Conservation (phyloP, 352 stramenopile species). For the Pythium brachiatum region DNA sequence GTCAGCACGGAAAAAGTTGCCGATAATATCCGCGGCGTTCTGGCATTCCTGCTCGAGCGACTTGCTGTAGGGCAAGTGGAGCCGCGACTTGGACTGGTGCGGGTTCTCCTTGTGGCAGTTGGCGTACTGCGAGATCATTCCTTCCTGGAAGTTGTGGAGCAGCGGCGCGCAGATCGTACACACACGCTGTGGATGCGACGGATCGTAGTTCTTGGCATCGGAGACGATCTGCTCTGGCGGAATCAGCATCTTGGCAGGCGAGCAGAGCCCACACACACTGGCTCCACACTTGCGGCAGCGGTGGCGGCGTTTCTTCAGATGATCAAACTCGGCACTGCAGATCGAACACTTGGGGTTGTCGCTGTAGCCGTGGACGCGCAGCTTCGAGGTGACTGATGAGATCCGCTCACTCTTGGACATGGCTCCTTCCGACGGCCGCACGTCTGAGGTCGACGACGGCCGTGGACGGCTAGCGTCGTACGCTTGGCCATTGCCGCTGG, state of each 20-base stretch:
- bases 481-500: not conserved
- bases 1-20: conserved; percentile 76
- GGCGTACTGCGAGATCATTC: conserved; percentile 65
- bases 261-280: conserved; percentile 67
- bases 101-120: conserved; percentile 85
- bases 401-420: conserved; percentile 13
- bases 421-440: conserved; percentile 13
- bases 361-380: conserved; percentile 39
- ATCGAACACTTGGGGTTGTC: conserved; percentile 72
- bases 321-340: conserved; percentile 76
- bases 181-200: conserved; percentile 68
- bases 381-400: conserved; percentile 27
- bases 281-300: conserved; percentile 74
- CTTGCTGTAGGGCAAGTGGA: conserved; percentile 72
- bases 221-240: conserved; percentile 57
- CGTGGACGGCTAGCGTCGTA: conserved; percentile 23
- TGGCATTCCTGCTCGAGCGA: conserved; percentile 77
- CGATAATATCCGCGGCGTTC: conserved; percentile 72
- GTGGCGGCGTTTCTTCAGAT: conserved; percentile 62
- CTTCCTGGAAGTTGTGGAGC: conserved; percentile 70
- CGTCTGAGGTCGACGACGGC: conserved; percentile 34
- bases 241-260: conserved; percentile 71
- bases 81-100: conserved; percentile 61
- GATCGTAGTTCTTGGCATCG: conserved; percentile 66
- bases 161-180: conserved; percentile 80